Conservation (phyloP, 441 rosid species). For the Daphne laureola region DNA sequence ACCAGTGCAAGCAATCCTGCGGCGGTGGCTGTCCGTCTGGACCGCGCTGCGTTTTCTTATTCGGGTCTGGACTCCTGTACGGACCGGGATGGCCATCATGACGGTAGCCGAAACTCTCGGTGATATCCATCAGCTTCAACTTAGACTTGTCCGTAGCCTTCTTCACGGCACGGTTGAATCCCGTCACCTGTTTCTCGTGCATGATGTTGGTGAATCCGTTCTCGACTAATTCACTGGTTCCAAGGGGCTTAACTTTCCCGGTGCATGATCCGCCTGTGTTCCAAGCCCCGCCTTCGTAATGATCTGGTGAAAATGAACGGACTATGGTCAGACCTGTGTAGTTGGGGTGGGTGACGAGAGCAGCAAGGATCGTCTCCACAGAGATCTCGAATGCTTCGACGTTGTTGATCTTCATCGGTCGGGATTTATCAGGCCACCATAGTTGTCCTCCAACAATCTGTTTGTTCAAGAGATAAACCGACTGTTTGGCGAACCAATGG, state of each 20-base stretch:
- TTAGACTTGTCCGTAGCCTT: constrained; percentile 37
- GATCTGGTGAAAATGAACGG: constrained; percentile 88
- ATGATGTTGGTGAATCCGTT: constrained; percentile 69
- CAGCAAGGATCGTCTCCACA: constrained; percentile 64
- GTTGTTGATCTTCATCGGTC: constrained; percentile 64
- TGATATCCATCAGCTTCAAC: constrained; percentile 78
- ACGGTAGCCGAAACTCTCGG: constrained; percentile 72
- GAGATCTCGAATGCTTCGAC: constrained; percentile 81
- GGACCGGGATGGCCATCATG: constrained; percentile 99
- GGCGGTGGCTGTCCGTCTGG: constrained; percentile 83
- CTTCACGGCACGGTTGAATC: constrained; percentile 39
- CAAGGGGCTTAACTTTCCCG: constrained; percentile 68
- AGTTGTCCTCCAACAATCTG: constrained; percentile 88
- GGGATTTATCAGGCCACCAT: constrained; percentile 83
- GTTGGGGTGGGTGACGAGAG: constrained; percentile 60
- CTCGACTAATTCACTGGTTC: constrained; percentile 50
- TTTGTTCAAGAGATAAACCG: constrained; percentile 67
- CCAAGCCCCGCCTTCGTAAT: constrained; percentile 96
- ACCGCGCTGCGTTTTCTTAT: constrained; percentile 69
- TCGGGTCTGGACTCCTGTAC: constrained; percentile 74
- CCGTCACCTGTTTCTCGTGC: constrained; percentile 74
- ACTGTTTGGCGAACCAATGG: constrained; percentile 97
- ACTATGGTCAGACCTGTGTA: constrained; percentile 70
- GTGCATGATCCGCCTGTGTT: constrained; percentile 97
- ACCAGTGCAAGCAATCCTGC: constrained; percentile 98